Evolutionary conservation across 805 yeast species (phyloP).

Genomic region (Pichia californica): DNA sequence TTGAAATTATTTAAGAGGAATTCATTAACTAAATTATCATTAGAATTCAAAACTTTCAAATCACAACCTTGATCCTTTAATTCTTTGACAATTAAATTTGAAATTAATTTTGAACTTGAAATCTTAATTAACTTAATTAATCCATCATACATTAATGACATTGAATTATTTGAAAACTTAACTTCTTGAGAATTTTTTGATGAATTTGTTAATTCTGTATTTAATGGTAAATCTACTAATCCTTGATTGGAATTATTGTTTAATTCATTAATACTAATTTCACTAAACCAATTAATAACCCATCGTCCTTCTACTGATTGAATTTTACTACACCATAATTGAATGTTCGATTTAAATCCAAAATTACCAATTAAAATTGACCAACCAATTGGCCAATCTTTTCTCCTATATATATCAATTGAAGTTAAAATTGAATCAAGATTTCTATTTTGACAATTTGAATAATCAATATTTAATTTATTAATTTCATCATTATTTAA

Average conservation of each 20-base stretch:
- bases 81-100: slow-evolving; percentile 49
- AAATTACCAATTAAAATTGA: slow-evolving; percentile 37
- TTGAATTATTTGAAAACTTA: not conserved
- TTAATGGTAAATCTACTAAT: not conserved
- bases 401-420: slow-evolving; percentile 37
- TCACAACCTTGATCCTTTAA: slow-evolving; percentile 35
- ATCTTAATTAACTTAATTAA: slow-evolving; percentile 35
- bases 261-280: slow-evolving; percentile 14
- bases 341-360: slow-evolving; percentile 31
- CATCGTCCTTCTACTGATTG: slow-evolving; percentile 46
- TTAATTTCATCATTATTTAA: slow-evolving; percentile 42
- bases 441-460: slow-evolving; percentile 20
- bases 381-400: slow-evolving; percentile 55
- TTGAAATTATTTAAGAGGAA: slow-evolving; percentile 27
- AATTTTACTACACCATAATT: slow-evolving; percentile 50
- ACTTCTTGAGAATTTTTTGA: no score
- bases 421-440: slow-evolving; percentile 19
- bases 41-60: slow-evolving; percentile 27
- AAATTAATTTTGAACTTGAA: slow-evolving; percentile 42
- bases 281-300: slow-evolving; percentile 46
- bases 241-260: not conserved
- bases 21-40: slow-evolving; percentile 15
- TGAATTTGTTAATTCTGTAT: not conserved
- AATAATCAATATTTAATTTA: slow-evolving; percentile 33
- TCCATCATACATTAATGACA: slow-evolving; percentile 23